Evolutionary conservation across 768 basidiomycete species (phyloP), one percentile per base, ranked within the genome.

Genomic region (Chalciporus pseudorubinellus): DNA sequence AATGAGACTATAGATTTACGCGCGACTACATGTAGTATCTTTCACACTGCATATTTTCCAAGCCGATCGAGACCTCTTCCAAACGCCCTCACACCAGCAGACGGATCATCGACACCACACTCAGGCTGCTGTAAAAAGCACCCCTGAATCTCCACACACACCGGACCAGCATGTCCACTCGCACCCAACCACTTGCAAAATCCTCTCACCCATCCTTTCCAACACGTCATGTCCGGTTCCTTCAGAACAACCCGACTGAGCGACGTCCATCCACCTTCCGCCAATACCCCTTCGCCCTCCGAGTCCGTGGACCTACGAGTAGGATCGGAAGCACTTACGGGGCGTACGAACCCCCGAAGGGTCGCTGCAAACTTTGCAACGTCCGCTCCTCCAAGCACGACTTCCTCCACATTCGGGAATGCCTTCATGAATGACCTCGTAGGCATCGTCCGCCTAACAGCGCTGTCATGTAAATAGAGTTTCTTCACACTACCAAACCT

Each of bases 121-220:
- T 38, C n/a, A n/a, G n/a, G 18, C 34, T 8, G 36, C 18, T 11
- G 8, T 1, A 40, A 3, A 9, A 12, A 14, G 14, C 34, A 36
- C 16, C 19, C 36, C 14, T 18, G 58, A 50, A 56, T 51, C 22
- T 57, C 54, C 18, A 60, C 5, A n/a, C 48, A 22, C 33, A 60
- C 50, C 21, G 22, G 16, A 21, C 49, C 47, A 4, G 16, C 48
- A 52, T 60, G 55, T 13, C 59, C 59, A 4, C 22, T 39, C 22
- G 51, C 60, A 39, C 57, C 60, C 3, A 61, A 48, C 61, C 61
- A 59, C 50, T 52, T 56, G n/a, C 45, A 41, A 20, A 62, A 44
- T 4, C 53, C 52, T 31, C 55, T 53, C 22, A 59, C 19, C 46
- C 54, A 63, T 7, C 50, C 48, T 19, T 42, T 59, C 57, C 59